Base-by-base conservation (phyloP, 306 rosid species). In the Gastrolobium bilobum region DNA sequence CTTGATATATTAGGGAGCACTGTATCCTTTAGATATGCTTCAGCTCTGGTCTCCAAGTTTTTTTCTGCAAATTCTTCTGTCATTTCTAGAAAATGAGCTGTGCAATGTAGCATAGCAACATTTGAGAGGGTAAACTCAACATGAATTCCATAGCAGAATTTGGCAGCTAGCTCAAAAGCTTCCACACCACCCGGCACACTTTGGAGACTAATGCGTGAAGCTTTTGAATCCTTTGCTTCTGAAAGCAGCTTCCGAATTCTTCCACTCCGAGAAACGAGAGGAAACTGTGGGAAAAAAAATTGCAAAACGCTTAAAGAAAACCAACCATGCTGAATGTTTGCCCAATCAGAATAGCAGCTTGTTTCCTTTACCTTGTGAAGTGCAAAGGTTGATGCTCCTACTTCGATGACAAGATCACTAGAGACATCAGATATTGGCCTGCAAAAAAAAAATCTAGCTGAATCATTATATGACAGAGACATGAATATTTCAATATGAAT, bases 361-460 rank as follows among this genome's bases (percentile, higher is more conserved):
- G 39, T 38, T 73, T 73, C 26, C 11, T 88, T 88, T 78, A 93
- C 99, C 98, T 96, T 93, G 87, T 96, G 99, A 74, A 93, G 98
- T 64, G 98, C 83, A 66, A 96, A 91, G 91, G 81, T 89, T 14
- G 99, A 88, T 54, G 96, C 78, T 88, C 97, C 99, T 3, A 96
- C 86, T 86, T 96, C 99, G 0, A 96, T 78, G 44, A 86, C 86
- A 65, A 96, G 93, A 83, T 96, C 99, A 65, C 97, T 96, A 47
- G 99, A 89, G 61, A 93, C 98, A 82, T 96, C 99, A 53, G 99
- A 96, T 61, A 96, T 91, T 15, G 99, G 98, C 99, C 99, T 96
- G 98, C 60, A 86, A 85, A 35, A 82, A 77, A 75, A 85, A 20
- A 20, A 20, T 34, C 50, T 71, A 8, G 73, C 72, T 76, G 81